Evolutionary conservation across 1,284 basidiomycete genomes (phyloP).

Genomic region (Binderoboletus segoi): DNA sequence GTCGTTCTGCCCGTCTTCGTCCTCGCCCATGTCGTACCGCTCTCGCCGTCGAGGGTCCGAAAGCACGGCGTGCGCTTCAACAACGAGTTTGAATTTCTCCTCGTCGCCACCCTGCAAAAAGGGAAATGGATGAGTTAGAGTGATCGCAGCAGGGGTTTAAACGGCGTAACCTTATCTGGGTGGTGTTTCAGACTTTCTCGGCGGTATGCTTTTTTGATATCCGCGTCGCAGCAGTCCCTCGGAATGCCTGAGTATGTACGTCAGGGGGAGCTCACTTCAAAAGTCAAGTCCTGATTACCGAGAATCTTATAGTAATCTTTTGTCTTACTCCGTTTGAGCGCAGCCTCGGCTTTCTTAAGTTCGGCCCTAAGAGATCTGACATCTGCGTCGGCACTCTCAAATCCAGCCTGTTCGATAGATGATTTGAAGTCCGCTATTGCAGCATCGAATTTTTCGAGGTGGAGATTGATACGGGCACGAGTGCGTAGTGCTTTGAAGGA

Average conservation of each 20-base stretch:
- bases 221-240: constrained; percentile 61
- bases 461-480: constrained; percentile 77
- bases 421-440: constrained; percentile 77
- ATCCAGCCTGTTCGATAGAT: constrained; percentile 69
- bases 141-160: background rate
- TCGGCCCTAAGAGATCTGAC: constrained; percentile 65
- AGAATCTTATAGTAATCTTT: constrained; percentile 86
- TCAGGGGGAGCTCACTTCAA: background rate
- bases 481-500: constrained; percentile 88
- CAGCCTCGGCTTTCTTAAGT: constrained; percentile 75
- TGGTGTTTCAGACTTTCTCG: constrained; percentile 80
- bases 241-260: constrained; percentile 51
- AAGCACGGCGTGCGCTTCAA: constrained; percentile 75
- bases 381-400: constrained; percentile 64
- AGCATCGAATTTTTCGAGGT: constrained; percentile 74
- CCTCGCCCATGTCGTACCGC: constrained; percentile 77
- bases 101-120: constrained; percentile 66
- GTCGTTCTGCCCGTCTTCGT: constrained; percentile 66
- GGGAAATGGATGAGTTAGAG: constrained; percentile 1
- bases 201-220: constrained; percentile 82
- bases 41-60: constrained; percentile 70
- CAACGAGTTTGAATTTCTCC: constrained; percentile 85
- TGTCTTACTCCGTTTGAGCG: constrained; percentile 79
- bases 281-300: constrained; percentile 30
- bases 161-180: constrained; percentile 68